These are phyloP conservation scores for Cyclotella choctawhatcheeana DNA, from an alignment of 108 stramenopile species.

Conservation along the genomic window DNA sequence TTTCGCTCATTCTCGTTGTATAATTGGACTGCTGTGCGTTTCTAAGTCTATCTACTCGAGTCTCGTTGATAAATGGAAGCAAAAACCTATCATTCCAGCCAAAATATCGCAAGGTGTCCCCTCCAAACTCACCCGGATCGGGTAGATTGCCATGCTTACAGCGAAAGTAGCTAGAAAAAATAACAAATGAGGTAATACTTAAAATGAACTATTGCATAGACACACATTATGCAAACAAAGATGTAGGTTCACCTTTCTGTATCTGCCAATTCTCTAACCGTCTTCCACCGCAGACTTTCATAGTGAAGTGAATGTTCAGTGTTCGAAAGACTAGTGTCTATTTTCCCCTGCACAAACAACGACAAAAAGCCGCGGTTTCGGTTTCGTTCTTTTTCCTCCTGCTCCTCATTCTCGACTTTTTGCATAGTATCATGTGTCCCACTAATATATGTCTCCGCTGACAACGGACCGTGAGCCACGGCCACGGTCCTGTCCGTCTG, in stretches of 20 bases:
- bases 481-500: constrained; percentile 47
- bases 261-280: constrained; percentile 34
- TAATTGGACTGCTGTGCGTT: neutral
- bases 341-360: neutral
- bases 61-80: constrained; percentile 42
- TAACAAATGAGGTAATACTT: too few relatives aligned
- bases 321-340: neutral
- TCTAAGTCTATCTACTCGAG: constrained; percentile 24
- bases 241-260: too few relatives aligned
- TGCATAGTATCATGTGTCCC: constrained; percentile 44
- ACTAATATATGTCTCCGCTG: constrained; percentile 37
- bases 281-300: constrained; percentile 39
- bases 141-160: constrained; percentile 50
- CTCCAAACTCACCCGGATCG: constrained; percentile 39
- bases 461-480: constrained; percentile 48
- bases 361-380: neutral
- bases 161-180: constrained; percentile 36
- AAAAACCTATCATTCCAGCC: constrained; percentile 45
- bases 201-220: too few relatives aligned
- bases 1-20: neutral
- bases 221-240: too few relatives aligned
- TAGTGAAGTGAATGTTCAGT: constrained; percentile 28
- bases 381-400: neutral
- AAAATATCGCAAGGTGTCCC: constrained; percentile 48
- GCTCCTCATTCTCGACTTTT: constrained; percentile 31